Base-by-base conservation (phyloP, 1,284 basidiomycete genomes). In the Ceratobasidium sp. region DNA sequence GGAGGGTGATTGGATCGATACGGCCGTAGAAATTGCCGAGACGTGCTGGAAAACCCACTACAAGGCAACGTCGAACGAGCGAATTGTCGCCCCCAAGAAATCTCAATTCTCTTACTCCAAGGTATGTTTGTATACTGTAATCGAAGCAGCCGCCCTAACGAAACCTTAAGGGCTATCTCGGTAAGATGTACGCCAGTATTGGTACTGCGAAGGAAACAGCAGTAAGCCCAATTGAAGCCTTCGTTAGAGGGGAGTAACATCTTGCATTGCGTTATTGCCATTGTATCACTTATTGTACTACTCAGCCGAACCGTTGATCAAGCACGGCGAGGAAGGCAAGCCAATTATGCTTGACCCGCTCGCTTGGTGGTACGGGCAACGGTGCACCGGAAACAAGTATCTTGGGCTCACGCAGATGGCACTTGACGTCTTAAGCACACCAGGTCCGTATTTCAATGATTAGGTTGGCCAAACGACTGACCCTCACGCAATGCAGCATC, bases 341-440 rank as follows among this genome's bases (percentile, higher is more conserved):
- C 49, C 50, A 13, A 11, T 28, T 0, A 28, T 55, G 1, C 32
- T 18, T 26, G 54, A 67, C 46, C 64, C 50, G 5, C 49, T 67
- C 14, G 13, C 1, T 8, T 67, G 64, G 64, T 67, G 64, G 64
- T 23, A 67, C 18, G 54, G 18, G 18, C 62, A 64, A 32, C 49
- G 62, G 9, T 26, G 49, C 23, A 46, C 18, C 1, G 49, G 62
- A 4, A 52, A 64, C n/a, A 32, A 64, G 26, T 26, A 32, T 16
- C 7, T 38, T 4, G 62, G 62, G 3, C 62, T 64, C 23, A 64
- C 62, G 1, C 62, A 64, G 26, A 64, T 64, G 62, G 62, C 62
- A 28, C 47, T 64, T 2, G 49, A 64, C n/a, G 49, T 50, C 23
- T 13, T 64, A 14, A 52, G 49, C 14, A 52, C 18, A 9, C 62